Evolutionary conservation across 768 basidiomycete genomes (phyloP).

Genomic region (Mycena rebaudengoi): DNA sequence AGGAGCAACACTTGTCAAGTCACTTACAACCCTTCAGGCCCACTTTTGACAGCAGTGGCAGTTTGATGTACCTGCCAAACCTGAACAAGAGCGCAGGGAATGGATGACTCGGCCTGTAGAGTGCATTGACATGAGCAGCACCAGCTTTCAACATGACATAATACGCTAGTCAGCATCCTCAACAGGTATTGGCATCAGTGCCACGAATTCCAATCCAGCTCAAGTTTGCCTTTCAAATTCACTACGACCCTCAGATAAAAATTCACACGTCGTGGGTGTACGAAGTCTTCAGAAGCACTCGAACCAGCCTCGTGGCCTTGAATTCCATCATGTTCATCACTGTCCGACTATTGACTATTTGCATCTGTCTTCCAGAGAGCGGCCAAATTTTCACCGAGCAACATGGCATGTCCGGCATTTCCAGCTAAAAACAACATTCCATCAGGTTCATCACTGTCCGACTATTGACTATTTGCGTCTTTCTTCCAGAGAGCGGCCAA

Average conservation of each 20-base stretch:
- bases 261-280: not conserved
- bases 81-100: not conserved
- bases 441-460: slow-evolving; percentile 1
- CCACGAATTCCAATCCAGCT: not conserved
- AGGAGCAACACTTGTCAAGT: not conserved
- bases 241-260: not conserved
- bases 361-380: not conserved
- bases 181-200: not conserved
- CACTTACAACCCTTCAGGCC: not conserved
- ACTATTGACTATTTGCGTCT: not conserved
- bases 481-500: not conserved
- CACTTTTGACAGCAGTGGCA: slow-evolving; percentile 4
- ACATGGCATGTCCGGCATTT: slow-evolving; percentile 6
- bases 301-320: not conserved
- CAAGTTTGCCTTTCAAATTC: not conserved
- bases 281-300: not conserved
- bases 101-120: not conserved
- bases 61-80: not conserved
- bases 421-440: not conserved
- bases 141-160: not conserved
- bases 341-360: not conserved
- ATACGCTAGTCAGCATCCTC: not conserved
- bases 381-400: slow-evolving; percentile 6
- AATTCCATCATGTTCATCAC: not conserved
- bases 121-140: not conserved